phyloP scores from a whole-genome alignment of 257 asterid genomes.

The Solanum medicagineum region DNA sequence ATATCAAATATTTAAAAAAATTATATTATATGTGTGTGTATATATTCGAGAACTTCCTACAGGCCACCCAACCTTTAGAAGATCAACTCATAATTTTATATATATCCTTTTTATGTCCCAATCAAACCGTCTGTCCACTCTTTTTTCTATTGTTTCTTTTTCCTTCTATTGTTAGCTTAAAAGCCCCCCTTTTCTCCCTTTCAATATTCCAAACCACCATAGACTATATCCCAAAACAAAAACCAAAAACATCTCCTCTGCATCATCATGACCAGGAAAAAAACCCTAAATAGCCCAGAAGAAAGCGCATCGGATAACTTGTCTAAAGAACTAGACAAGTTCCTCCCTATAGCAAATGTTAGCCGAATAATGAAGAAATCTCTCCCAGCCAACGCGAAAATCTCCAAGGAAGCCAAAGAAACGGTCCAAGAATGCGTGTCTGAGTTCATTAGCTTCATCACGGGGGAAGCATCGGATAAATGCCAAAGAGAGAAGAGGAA shows the following conservation, averaged over 20 bases:
- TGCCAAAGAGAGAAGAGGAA: constrained; percentile 52
- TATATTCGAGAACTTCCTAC: background rate
- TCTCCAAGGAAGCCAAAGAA: constrained; percentile 52
- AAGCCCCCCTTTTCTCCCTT: constrained; percentile 4
- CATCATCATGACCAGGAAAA: constrained; percentile 16
- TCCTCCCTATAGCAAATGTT: constrained; percentile 45
- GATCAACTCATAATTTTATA: background rate
- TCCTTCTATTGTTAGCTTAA: background rate
- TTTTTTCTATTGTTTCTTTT: constrained; percentile 1
- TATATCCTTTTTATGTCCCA: constrained; percentile 12
- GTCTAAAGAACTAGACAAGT: constrained; percentile 22
- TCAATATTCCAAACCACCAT: background rate
- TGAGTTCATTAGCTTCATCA: constrained; percentile 52
- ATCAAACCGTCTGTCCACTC: constrained; percentile 38
- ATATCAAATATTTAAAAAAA: background rate
- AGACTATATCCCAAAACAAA: background rate
- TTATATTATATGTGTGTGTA: too few relatives aligned
- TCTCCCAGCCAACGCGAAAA: constrained; percentile 52
- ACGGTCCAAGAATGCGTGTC: constrained; percentile 48
- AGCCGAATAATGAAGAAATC: constrained; percentile 51
- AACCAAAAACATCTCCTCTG: background rate
- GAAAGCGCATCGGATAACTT: background rate
- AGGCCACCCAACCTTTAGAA: background rate
- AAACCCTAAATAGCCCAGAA: constrained; percentile 9
- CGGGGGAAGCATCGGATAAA: constrained; percentile 56